These are phyloP conservation scores for Corynespora cassiicola DNA, from an alignment of 2,329 filamentous ascomycete species.

Conservation along the genomic window DNA sequence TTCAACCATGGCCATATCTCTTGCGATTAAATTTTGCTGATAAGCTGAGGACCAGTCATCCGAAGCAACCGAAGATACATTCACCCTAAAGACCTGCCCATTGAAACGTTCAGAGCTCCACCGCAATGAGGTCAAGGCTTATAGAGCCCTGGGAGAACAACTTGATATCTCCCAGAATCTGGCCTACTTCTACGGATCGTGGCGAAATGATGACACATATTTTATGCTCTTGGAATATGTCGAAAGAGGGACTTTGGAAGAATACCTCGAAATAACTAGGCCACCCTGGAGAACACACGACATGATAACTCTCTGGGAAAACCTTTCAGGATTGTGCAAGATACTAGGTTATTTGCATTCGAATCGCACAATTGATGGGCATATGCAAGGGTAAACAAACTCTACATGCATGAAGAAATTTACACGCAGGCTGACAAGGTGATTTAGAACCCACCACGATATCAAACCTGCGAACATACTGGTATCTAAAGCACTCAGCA, in stretches of 20 bases:
- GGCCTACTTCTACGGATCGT: conserved; percentile 23
- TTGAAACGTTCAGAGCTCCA: conserved; percentile 8
- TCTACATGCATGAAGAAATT: too few relatives aligned
- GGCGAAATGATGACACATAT: conserved; percentile 19
- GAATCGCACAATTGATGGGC: too few relatives aligned
- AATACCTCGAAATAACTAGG: conserved; percentile 26
- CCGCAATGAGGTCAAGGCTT: conserved; percentile 19
- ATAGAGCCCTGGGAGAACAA: conserved; percentile 6
- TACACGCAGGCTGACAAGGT: too few relatives aligned
- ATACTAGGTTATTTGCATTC: conserved; percentile 35
- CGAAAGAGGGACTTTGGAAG: conserved; percentile 37
- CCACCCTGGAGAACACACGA: conserved; percentile 31
- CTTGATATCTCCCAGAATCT: conserved; percentile 9
- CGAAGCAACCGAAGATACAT: too few relatives aligned
- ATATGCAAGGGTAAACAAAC: conserved; percentile 13
- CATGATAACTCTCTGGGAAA: conserved; percentile 40
- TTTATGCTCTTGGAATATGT: conserved; percentile 47
- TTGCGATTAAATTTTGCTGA: background rate
- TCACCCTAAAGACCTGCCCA: conserved; percentile 22
- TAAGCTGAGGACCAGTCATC: too few relatives aligned
- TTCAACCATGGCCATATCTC: too few relatives aligned
- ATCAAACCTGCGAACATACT: conserved; percentile 55
- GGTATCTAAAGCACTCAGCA: too few relatives aligned
- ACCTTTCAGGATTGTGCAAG: conserved; percentile 31
- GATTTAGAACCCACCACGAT: too few relatives aligned